Evolutionary conservation across 1,139 yeast genomes (phyloP), one percentile per base, ranked within the genome.

Genomic region (Saccharomycopsis phalli): DNA sequence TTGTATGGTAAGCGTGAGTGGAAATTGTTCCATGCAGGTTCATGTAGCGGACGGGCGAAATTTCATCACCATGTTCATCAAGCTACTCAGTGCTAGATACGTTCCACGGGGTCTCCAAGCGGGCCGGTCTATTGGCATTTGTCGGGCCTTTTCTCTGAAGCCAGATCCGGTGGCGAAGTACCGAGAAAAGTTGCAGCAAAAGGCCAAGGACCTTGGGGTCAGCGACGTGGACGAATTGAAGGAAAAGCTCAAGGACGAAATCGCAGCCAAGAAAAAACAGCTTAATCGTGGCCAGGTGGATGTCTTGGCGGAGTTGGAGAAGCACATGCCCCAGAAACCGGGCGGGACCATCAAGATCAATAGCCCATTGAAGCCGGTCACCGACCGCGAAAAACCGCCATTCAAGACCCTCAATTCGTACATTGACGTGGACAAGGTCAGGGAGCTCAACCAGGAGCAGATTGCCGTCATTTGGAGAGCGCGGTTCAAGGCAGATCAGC

Each of bases 391-490:
- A 21, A 36, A 41, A 29, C 44, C 58, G 34, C 84, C 93, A 6
- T 81, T 70, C 61, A 87, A 86, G 59, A 76, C 83, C 0, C 64
- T 91, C 45, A 68, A 71, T 41, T 74, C 88, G 2, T 91, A 66
- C 56, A 59, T 91, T 37, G 87, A 83, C 42, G 66, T 76, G 7
- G 81, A 71, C 1, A 88, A 87, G 58, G 53, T 83, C 37, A 52
- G 61, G 37, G 76, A 68, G 5, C 62, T 82, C 20, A 71, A 75
- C 2, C 51, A 59, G 4, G 71, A 72, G 49, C 95, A 88, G 52
- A 68, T 91, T 41, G 94, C 83, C 53, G 70, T 71, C 53, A 65
- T 91, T 29, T 91, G 99, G 99, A 77, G 84, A 57, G 87, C 95
- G 1, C 71, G 95, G 50, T 87, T 88, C 61, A 71, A 74, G 34